Conservation (phyloP, 768 basidiomycete species). For the Calocybe gangraenosa region DNA sequence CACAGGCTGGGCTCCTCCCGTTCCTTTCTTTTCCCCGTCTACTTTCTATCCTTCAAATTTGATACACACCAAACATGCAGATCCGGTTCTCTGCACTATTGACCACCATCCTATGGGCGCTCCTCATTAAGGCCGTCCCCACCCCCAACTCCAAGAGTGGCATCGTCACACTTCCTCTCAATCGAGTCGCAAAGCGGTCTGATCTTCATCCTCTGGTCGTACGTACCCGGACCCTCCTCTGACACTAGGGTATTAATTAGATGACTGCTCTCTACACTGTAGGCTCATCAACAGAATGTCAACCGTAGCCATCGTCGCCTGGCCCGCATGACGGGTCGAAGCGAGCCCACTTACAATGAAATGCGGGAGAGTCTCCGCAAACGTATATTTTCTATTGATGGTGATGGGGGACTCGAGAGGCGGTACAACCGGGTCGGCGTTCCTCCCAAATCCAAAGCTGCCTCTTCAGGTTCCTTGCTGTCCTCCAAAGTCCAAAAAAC, state of each 20-base stretch:
- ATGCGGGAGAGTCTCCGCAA: conserved; percentile 45
- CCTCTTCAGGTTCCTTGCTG: conserved; percentile 11
- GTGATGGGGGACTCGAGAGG: conserved; percentile 26
- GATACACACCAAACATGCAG: conserved; percentile 43
- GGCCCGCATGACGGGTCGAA: conserved; percentile 64
- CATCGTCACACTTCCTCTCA: conserved; percentile 40
- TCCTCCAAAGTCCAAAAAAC: conserved; percentile 1
- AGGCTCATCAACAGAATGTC: conserved; percentile 69
- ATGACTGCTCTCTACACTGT: too few relatives aligned
- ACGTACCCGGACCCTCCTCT: conserved; percentile 16
- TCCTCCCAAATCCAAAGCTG: conserved; percentile 9
- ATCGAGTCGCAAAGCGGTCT: conserved; percentile 28
- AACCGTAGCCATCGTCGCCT: conserved; percentile 62
- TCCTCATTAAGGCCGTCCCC: conserved; percentile 40
- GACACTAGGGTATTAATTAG: too few relatives aligned
- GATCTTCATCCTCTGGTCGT: conserved; percentile 35
- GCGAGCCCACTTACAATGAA: conserved; percentile 41
- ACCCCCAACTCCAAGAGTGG: conserved; percentile 22
- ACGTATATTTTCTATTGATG: conserved; percentile 40
- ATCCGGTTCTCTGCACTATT: conserved; percentile 51
- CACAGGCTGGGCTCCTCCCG: conserved; percentile 24
- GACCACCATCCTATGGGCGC: conserved; percentile 43
- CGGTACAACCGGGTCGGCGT: conserved; percentile 32
- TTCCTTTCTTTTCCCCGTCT: conserved; percentile 6
- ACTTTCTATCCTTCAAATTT: conserved; percentile 25